These are phyloP conservation scores for Ophiocytium majus DNA, from an alignment of 352 stramenopile species.

Conservation along the genomic window DNA sequence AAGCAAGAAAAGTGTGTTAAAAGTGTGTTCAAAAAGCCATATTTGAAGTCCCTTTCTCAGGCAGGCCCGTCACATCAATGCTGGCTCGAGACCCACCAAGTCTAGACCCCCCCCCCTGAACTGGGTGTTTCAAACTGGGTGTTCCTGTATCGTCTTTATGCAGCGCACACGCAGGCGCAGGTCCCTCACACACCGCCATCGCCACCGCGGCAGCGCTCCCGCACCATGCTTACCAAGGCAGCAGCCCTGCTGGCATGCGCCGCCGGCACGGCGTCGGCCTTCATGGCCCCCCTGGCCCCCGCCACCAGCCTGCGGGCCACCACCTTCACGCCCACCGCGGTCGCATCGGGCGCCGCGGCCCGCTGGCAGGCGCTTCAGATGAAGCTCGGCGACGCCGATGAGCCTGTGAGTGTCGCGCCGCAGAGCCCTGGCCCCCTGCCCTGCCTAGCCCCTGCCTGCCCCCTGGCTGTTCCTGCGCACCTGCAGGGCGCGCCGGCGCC, in stretches of 20 bases:
- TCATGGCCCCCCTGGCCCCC: constrained; percentile 4
- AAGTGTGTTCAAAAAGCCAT: too few relatives aligned
- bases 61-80: too few relatives aligned
- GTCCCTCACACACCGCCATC: too few relatives aligned
- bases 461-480: not conserved
- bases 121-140: too few relatives aligned
- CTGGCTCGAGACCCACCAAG: too few relatives aligned
- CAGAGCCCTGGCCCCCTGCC: not conserved
- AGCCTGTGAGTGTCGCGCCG: constrained; percentile 8
- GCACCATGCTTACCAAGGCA: constrained; percentile 17
- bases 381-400: constrained; percentile 22
- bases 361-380: constrained; percentile 20
- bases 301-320: not conserved
- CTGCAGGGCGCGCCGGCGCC: not conserved
- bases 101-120: too few relatives aligned
- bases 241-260: constrained; percentile 13
- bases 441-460: not conserved
- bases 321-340: not conserved
- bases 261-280: not conserved
- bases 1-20: too few relatives aligned
- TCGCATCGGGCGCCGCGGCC: not conserved
- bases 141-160: too few relatives aligned
- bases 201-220: too few relatives aligned
- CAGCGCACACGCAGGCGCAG: too few relatives aligned
- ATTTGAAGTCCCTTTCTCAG: too few relatives aligned